Evolutionary conservation across 805 yeast genomes (phyloP), one percentile per base, ranked within the genome.

Genomic region (Myxozyma nipponensis): DNA sequence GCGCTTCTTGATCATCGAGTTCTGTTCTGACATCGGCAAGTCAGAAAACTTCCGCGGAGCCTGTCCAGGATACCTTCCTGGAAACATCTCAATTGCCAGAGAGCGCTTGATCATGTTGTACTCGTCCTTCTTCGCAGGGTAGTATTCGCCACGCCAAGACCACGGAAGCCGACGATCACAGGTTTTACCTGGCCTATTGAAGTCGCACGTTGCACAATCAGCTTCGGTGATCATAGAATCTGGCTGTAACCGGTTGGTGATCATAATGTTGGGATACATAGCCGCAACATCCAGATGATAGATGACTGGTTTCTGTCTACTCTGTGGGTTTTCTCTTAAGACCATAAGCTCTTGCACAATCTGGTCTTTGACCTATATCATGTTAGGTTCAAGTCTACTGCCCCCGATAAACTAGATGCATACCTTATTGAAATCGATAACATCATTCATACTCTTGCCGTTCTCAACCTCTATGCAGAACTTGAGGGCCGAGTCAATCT

Each of bases 211-310:
- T 0, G 98, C 98, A 70, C 98, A 95, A 63, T 89, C 96, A 60
- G 86, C 86, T 63, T 91, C 98, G 0, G 84, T 72, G 59, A 93
- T 90, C 88, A 93, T 91, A 2, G 98, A 90, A 69, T 93, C 99
- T 0, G 99, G 99, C 66, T 93, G 99, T 46, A 93, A 74, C 64
- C 99, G 80, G 69, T 93, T 93, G 0, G 98, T 86, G 4, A 96
- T 88, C 98, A 93, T 93, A 66, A 93, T 93, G 64, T 93, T 93
- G 4, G 99, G 99, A 64, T 93, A 93, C 99, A 93, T 93, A 1
- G 98, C 93, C 0, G 99, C 97, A 44, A 93, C 99, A 72, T 93
- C 99, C 34, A 95, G 96, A 64, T 93, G 99, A 62, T 95, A 93
- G 56, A 93, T 93, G 42, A 86, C 72, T 0, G 99, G 99, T 9